These are phyloP conservation scores for Venturia asperata DNA, from an alignment of 2,329 filamentous ascomycete genomes.

Conservation along the genomic window DNA sequence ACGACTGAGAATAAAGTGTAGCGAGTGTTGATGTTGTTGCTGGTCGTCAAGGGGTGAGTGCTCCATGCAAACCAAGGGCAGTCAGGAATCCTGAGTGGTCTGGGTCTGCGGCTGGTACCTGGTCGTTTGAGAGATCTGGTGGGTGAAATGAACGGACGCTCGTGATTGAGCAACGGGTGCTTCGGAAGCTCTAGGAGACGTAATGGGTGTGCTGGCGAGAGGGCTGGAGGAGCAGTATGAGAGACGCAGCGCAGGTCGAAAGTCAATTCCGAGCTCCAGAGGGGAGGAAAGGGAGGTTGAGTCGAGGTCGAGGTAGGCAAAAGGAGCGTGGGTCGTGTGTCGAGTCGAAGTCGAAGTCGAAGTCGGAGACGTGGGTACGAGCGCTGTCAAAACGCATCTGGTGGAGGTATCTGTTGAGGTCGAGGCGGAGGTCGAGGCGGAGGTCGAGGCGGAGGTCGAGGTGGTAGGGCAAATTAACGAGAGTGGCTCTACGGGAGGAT, in stretches of 20 bases:
- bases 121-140: not conserved
- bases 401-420: not conserved
- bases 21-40: not conserved
- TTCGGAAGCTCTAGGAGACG: not conserved
- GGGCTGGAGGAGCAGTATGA: not conserved
- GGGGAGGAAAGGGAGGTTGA: not conserved
- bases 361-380: no score
- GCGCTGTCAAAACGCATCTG: conserved; percentile 11
- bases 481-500: not conserved
- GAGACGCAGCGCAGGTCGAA: not conserved
- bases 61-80: conserved; percentile 9
- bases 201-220: not conserved
- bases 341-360: not conserved
- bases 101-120: not conserved
- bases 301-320: not conserved
- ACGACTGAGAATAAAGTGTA: not conserved
- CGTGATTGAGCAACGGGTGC: not conserved
- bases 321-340: not conserved
- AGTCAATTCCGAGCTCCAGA: not conserved
- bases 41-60: not conserved
- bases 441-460: no score
- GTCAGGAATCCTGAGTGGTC: not conserved
- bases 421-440: not conserved
- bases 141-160: not conserved
- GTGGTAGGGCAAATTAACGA: not conserved